Percentiles rank a stretch among this genome's conserved stretches.
Conservation (phyloP, 257 asterid species). For the Fraxinus quadrangulata region DNA sequence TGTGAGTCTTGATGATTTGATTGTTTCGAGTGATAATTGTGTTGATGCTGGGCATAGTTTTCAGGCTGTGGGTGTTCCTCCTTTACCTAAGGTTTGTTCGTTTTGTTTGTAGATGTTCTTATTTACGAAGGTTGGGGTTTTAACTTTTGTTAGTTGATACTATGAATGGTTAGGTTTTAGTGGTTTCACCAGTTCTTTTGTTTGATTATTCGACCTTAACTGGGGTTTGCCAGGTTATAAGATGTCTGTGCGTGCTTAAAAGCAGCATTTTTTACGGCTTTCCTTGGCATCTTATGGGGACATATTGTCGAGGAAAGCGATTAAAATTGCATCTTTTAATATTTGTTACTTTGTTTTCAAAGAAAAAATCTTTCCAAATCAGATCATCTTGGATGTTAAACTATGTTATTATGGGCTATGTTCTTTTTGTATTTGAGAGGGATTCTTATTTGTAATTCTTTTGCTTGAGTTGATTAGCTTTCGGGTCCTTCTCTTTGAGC, state of each 20-base stretch:
- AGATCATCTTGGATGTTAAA: background rate
- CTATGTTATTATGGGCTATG: background rate
- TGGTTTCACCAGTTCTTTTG: background rate
- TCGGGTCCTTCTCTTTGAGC: background rate
- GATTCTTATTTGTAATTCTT: background rate
- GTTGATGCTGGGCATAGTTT: slow-evolving; percentile 48
- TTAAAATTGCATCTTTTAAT: background rate
- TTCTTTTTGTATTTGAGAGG: background rate
- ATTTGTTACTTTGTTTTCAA: background rate
- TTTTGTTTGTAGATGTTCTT: background rate
- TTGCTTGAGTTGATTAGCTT: background rate
- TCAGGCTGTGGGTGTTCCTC: slow-evolving; percentile 90
- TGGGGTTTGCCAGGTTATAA: background rate
- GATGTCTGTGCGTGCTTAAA: background rate
- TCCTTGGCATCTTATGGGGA: no score
- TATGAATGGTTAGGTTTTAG: background rate
- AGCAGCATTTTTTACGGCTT: background rate
- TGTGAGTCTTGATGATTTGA: slow-evolving; percentile 76
- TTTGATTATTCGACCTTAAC: background rate
- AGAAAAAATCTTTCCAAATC: background rate
- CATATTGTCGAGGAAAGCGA: background rate
- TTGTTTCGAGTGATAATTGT: slow-evolving; percentile 41
- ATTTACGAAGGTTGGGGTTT: background rate
- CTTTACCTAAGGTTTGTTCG: slow-evolving; percentile 81
- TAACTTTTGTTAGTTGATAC: background rate